Percentiles rank a stretch among this genome's conserved stretches.
These are phyloP conservation scores for Stagonosporopsis cucurbitacearum DNA, from an alignment of 2,329 filamentous ascomycete genomes.

Conservation along the genomic window DNA sequence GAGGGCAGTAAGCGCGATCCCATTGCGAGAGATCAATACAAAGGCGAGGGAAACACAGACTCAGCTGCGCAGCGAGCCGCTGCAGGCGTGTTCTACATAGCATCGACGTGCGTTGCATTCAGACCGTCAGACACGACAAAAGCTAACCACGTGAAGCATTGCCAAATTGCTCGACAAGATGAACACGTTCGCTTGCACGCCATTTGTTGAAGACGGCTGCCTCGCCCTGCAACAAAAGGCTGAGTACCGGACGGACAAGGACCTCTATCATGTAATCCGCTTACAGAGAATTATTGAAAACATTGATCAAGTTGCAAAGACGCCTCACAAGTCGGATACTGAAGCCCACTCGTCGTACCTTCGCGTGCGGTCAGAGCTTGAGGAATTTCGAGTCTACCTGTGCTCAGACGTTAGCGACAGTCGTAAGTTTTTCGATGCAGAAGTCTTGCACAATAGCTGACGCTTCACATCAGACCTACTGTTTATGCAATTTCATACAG, in stretches of 20 bases:
- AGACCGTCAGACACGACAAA: background rate
- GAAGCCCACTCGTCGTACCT: slow-evolving; percentile 42
- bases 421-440: slow-evolving; percentile 29
- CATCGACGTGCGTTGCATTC: slow-evolving; percentile 47
- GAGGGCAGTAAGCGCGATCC: slow-evolving; percentile 35
- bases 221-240: slow-evolving; percentile 40
- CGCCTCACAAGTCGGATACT: slow-evolving; percentile 22
- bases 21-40: slow-evolving; percentile 17
- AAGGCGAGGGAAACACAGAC: slow-evolving; percentile 31
- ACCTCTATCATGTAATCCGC: slow-evolving; percentile 47
- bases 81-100: slow-evolving; percentile 54
- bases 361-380: slow-evolving; percentile 41
- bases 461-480: slow-evolving; percentile 39
- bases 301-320: slow-evolving; percentile 39
- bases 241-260: slow-evolving; percentile 45
- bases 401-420: slow-evolving; percentile 37
- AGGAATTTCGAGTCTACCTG: slow-evolving; percentile 40
- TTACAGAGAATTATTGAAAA: slow-evolving; percentile 51
- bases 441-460: background rate
- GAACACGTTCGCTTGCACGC: slow-evolving; percentile 45
- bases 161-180: slow-evolving; percentile 49
- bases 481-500: slow-evolving; percentile 50
- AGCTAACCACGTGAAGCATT: slow-evolving; percentile 36
- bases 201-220: slow-evolving; percentile 49
- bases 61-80: slow-evolving; percentile 54